These are phyloP conservation scores for Geranium brycei DNA, from an alignment of 345 rosid genomes.

Conservation along the genomic window DNA sequence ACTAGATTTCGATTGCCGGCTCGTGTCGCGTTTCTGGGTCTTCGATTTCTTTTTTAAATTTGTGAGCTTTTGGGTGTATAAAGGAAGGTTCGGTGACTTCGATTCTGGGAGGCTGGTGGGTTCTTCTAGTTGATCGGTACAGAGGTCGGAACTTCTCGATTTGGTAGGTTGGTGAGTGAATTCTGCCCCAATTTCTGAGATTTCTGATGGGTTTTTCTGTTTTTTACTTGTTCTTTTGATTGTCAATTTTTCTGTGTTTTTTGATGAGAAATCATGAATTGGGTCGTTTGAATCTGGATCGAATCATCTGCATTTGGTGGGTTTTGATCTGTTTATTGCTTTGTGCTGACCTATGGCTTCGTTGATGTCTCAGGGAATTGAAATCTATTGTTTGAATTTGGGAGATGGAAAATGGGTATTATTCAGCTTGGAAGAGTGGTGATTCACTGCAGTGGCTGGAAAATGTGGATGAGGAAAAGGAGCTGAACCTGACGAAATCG, in stretches of 20 bases:
- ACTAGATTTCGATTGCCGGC: slow-evolving; percentile 23
- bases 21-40: slow-evolving; percentile 9
- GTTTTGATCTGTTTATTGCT: background rate
- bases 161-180: background rate
- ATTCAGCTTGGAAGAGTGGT: slow-evolving; percentile 29
- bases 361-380: background rate
- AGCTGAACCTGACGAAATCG: slow-evolving; percentile 18
- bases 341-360: background rate
- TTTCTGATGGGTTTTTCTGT: background rate
- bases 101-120: too few relatives aligned
- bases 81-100: too few relatives aligned
- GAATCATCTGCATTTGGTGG: background rate
- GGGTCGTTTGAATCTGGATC: too few relatives aligned
- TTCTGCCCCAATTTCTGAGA: background rate
- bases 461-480: slow-evolving; percentile 44
- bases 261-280: too few relatives aligned
- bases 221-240: background rate
- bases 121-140: background rate
- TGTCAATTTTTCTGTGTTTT: background rate
- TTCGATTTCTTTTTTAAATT: too few relatives aligned
- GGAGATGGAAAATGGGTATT: slow-evolving; percentile 39
- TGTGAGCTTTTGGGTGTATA: too few relatives aligned
- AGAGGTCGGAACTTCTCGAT: background rate
- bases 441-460: slow-evolving; percentile 17
- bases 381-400: background rate